phyloP scores from a whole-genome alignment of 257 asterid genomes.

The Solanum ahanhuiri region DNA sequence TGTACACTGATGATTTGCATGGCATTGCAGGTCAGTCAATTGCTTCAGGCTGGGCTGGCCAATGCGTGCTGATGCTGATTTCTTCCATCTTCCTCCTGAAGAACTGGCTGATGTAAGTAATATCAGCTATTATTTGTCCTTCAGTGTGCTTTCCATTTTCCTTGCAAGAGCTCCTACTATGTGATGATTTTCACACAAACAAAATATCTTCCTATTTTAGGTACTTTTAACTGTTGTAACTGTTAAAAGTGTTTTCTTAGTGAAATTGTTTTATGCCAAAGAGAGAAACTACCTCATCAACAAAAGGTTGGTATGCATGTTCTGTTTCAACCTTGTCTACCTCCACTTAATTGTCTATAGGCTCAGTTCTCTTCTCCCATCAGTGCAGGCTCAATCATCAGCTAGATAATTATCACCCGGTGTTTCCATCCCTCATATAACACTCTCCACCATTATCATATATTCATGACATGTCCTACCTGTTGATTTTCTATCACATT shows the following conservation, averaged over 20 bases:
- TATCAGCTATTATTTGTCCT: neutral
- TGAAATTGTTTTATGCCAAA: neutral
- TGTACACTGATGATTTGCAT: slow-evolving; percentile 7
- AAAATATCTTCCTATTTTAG: neutral
- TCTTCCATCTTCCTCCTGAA: slow-evolving; percentile 55
- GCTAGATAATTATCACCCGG: neutral
- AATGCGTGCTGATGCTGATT: slow-evolving; percentile 96
- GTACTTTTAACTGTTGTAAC: neutral
- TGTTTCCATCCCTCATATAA: neutral
- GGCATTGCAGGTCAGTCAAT: slow-evolving; percentile 64
- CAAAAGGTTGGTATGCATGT: neutral
- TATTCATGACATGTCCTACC: neutral
- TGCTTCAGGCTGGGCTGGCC: slow-evolving; percentile 98
- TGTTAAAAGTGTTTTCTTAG: neutral
- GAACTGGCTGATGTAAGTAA: slow-evolving; percentile 35
- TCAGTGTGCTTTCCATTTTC: neutral
- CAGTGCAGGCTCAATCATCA: neutral
- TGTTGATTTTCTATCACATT: neutral
- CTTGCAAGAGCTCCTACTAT: neutral
- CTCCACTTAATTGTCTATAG: neutral
- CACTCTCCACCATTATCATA: neutral
- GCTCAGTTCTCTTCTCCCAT: neutral
- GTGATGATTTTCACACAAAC: neutral
- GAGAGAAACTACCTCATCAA: neutral
- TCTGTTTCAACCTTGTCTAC: neutral